These are phyloP conservation scores for Rubia yunnanensis DNA, from an alignment of 257 asterid genomes.

Conservation along the genomic window DNA sequence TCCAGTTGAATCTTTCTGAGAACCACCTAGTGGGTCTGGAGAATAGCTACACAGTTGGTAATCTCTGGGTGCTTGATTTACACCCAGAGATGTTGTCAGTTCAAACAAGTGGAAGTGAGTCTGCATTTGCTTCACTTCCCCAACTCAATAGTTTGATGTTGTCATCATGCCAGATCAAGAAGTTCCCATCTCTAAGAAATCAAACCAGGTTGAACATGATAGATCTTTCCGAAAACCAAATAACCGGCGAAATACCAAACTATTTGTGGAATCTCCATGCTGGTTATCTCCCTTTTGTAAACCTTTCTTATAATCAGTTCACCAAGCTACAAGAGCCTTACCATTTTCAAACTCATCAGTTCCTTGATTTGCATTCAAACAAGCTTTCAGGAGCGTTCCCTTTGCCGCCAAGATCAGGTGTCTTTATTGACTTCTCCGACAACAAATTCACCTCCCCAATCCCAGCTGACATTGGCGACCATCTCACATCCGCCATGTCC, in stretches of 20 bases:
- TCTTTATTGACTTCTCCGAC: constrained; percentile 24
- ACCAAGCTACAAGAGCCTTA: constrained; percentile 39
- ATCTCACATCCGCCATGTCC: constrained; percentile 6
- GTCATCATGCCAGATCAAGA: constrained; percentile 45
- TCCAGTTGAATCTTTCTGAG: constrained; percentile 26
- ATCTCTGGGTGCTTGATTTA: constrained; percentile 18
- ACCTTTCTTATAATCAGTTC: constrained; percentile 43
- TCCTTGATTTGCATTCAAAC: constrained; percentile 46
- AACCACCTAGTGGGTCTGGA: constrained; percentile 23
- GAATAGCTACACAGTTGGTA: constrained; percentile 12
- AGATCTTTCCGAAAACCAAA: constrained; percentile 41
- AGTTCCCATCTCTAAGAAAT: constrained; percentile 33
- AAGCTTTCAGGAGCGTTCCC: constrained; percentile 29
- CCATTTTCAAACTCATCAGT: constrained; percentile 16
- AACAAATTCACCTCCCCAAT: constrained; percentile 20
- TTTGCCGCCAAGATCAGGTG: constrained; percentile 20
- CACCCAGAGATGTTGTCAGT: constrained; percentile 24
- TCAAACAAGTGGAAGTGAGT: constrained; percentile 7
- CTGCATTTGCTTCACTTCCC: constrained; percentile 13
- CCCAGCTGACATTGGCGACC: constrained; percentile 18
- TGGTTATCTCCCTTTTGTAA: constrained; percentile 24
- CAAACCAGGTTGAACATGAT: constrained; percentile 31
- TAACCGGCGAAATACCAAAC: constrained; percentile 46
- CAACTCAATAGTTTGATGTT: constrained; percentile 15
- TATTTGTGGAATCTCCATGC: constrained; percentile 42